Evolutionary conservation across 176 grass and related monocot species (phyloP), one percentile per base, ranked within the genome.

Genomic region (Eleusine indica): DNA sequence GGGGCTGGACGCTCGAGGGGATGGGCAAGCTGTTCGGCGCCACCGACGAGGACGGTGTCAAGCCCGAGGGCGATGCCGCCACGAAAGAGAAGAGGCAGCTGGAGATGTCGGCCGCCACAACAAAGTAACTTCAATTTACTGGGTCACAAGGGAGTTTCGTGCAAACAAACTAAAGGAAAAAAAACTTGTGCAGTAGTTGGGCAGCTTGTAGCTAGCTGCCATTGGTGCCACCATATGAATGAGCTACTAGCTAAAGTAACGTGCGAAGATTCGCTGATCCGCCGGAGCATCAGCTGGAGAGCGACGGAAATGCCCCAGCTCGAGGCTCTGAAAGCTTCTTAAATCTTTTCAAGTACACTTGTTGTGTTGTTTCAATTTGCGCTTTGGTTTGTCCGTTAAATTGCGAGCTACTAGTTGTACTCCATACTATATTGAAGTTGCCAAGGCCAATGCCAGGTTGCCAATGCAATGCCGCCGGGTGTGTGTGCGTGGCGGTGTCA

Each of bases 11-110:
- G 15, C 70, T 97, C 49, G 94, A 97, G 85, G 82, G 48, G 6
- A 97, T 93, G 88, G 25, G 66, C 80, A 70, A 89, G 75, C 85
- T 97, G 70, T 93, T 97, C 11, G 91, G 94, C 69, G 30, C 58
- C 65, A 58, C 44, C 1, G 65, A 71, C 72, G n/a, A 32, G 0
- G 32, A 32, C 40, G 51, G 21, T 4, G 1, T 21, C 6, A 71
- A 85, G 44, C 47, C 43, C 6, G 58, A 83, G 2, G 76, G 70
- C 10, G 48, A 49, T 1, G 53, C 17, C 18, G 41, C 28, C 19
- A 52, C 70, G 4, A 87, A 87, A 64, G 79, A 84, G 18, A 81
- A 88, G 78, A 77, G 74, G 16, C 57, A 82, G 16, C 57, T 91
- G 14, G 89, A 94, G 57, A 87, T 94, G 92, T 71, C 82, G 16